These are phyloP conservation scores for Hanseniaspora meyeri DNA, from an alignment of 805 yeast genomes.

Conservation along the genomic window DNA sequence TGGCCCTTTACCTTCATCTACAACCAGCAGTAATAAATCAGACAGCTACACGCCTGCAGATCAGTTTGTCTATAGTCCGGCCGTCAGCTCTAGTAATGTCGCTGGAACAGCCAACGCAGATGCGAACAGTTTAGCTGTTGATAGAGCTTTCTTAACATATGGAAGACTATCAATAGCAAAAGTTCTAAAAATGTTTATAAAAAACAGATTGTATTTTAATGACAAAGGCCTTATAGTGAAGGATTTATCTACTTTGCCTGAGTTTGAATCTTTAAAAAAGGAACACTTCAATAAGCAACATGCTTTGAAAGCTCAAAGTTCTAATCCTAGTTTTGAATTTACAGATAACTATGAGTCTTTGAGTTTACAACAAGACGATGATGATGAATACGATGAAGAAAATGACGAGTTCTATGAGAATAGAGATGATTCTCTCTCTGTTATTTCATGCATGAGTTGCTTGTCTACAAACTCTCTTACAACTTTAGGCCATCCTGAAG, in stretches of 20 bases:
- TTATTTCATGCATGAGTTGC: constrained; percentile 29
- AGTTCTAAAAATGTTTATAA: constrained; percentile 10
- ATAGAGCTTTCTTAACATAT: not conserved
- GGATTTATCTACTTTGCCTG: constrained; percentile 11
- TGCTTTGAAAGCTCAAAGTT: not conserved
- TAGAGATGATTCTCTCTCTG: constrained; percentile 24
- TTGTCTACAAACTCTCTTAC: constrained; percentile 17
- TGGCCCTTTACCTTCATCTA: not conserved
- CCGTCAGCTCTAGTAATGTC: not conserved
- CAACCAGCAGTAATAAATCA: not conserved
- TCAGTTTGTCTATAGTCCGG: not conserved
- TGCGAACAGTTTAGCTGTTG: not conserved
- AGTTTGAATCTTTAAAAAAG: constrained; percentile 1
- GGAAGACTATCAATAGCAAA: constrained; percentile 8
- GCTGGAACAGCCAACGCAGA: not conserved
- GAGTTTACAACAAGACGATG: not conserved
- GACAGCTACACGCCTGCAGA: constrained; percentile 2
- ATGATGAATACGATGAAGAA: constrained; percentile 9
- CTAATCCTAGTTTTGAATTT: not conserved
- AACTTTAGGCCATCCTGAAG: constrained; percentile 11
- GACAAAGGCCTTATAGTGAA: constrained; percentile 8
- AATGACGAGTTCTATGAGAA: not conserved
- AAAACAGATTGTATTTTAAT: constrained; percentile 9
- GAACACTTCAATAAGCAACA: constrained; percentile 7
- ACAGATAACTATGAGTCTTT: not conserved